A percentile compares a stretch with the other conserved stretches of the same genome.
Conservation (phyloP, 139 green algal species). For the Volvox africanus region DNA sequence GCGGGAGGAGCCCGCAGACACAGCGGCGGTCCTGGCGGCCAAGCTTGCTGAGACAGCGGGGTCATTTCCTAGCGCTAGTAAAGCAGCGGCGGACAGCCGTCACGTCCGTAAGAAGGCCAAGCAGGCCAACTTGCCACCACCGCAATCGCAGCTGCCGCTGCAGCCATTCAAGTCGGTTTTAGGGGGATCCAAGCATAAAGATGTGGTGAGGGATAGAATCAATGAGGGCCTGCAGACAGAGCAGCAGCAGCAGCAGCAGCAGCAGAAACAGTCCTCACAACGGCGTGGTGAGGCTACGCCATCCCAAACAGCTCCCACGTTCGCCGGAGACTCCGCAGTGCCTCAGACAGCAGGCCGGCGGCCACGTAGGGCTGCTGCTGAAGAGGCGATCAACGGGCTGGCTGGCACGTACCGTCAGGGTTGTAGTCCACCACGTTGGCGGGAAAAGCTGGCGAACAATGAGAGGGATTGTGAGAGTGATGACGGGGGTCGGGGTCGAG, state of each 20-base stretch:
- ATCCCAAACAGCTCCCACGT: background rate
- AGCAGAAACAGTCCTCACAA: background rate
- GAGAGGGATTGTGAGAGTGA: no score
- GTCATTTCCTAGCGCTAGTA: background rate
- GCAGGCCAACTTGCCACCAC: background rate
- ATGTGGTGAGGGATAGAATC: background rate
- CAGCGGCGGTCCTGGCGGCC: background rate
- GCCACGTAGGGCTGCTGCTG: no score
- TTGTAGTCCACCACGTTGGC: no score
- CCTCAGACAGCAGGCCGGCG: no score
- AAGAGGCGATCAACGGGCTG: no score
- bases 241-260: background rate
- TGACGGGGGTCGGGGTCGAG: no score
- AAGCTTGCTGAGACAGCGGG: background rate
- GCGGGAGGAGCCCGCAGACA: background rate
- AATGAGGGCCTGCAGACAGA: background rate
- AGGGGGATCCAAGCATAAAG: background rate
- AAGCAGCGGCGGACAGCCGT: background rate
- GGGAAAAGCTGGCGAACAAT: no score
- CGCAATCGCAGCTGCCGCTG: background rate
- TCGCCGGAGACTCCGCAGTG: no score
- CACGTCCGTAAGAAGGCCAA: slow-evolving; percentile 10
- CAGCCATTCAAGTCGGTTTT: background rate
- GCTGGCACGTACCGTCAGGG: no score
- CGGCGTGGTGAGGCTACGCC: no score